These are phyloP conservation scores for Dysphania ambrosioides DNA, from an alignment of 148 eudicot genomes.

Conservation along the genomic window DNA sequence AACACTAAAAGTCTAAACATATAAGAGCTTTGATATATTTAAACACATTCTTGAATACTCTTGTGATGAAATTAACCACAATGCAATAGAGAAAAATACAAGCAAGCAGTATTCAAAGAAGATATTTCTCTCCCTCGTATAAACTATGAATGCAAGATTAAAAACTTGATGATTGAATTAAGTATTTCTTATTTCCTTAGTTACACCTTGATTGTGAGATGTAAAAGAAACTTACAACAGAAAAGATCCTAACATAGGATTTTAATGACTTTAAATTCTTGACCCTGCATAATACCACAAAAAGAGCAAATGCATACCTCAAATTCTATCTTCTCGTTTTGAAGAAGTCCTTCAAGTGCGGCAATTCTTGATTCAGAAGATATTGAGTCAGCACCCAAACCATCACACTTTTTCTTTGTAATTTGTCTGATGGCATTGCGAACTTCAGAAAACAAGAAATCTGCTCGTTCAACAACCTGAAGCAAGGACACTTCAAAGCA, in stretches of 20 bases:
- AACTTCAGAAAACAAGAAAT: conserved; percentile 72
- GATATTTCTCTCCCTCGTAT: no score
- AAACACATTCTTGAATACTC: background rate
- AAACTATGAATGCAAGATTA: background rate
- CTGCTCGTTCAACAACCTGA: conserved; percentile 69
- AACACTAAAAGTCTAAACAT: background rate
- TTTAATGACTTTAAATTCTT: background rate
- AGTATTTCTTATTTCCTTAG: no score
- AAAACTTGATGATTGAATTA: background rate
- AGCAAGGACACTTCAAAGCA: conserved; percentile 12
- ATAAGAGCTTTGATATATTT: background rate
- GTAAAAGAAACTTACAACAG: background rate
- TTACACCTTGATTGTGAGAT: background rate
- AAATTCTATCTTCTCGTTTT: conserved; percentile 64
- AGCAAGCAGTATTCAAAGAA: background rate
- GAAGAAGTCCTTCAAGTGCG: conserved; percentile 60
- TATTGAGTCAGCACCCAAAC: conserved; percentile 27
- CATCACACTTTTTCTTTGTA: conserved; percentile 43
- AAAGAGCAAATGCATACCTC: conserved; percentile 46
- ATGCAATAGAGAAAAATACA: background rate
- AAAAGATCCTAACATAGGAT: background rate
- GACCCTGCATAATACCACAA: background rate
- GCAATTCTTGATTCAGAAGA: conserved; percentile 44
- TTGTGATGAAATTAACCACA: background rate
- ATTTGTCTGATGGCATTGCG: conserved; percentile 63